Evolutionary conservation across 129 eudicot species (phyloP).

Genomic region (Sambucus nigra): DNA sequence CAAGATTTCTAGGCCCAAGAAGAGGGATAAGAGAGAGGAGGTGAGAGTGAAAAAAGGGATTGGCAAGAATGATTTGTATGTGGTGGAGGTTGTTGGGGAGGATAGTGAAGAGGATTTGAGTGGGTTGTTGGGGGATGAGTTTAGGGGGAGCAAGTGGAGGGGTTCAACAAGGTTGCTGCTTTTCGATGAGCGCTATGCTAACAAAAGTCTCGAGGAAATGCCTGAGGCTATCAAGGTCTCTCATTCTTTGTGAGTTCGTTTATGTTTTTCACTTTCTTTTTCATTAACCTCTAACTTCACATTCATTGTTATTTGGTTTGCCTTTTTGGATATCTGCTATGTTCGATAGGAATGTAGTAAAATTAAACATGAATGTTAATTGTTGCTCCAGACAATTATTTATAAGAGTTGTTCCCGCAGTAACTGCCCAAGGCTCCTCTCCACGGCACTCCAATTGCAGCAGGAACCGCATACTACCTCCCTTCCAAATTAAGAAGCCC

Average conservation of each 20-base stretch:
- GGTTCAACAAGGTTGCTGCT: conserved; percentile 82
- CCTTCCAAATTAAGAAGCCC: no score
- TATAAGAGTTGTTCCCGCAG: no score
- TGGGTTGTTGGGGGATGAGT: conserved; percentile 36
- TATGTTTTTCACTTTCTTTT: background rate
- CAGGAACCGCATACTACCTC: no score
- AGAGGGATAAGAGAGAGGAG: conserved; percentile 18
- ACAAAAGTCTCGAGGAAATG: conserved; percentile 42
- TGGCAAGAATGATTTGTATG: conserved; percentile 17
- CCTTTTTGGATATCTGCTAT: no score
- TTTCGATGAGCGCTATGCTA: conserved; percentile 62
- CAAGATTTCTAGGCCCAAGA: conserved; percentile 36
- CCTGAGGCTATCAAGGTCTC: conserved; percentile 86
- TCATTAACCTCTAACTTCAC: no score
- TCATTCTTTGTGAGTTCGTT: conserved; percentile 13
- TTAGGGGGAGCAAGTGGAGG: conserved; percentile 43
- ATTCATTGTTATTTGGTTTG: no score
- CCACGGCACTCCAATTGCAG: no score
- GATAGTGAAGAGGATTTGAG: conserved; percentile 22
- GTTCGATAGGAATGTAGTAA: no score
- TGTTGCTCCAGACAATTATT: no score
- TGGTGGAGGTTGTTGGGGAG: conserved; percentile 38
- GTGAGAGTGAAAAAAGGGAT: conserved; percentile 10
- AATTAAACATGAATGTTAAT: no score
- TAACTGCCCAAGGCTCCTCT: no score